phyloP scores from a whole-genome alignment of 1,139 yeast species.

The Pichia sp. region DNA sequence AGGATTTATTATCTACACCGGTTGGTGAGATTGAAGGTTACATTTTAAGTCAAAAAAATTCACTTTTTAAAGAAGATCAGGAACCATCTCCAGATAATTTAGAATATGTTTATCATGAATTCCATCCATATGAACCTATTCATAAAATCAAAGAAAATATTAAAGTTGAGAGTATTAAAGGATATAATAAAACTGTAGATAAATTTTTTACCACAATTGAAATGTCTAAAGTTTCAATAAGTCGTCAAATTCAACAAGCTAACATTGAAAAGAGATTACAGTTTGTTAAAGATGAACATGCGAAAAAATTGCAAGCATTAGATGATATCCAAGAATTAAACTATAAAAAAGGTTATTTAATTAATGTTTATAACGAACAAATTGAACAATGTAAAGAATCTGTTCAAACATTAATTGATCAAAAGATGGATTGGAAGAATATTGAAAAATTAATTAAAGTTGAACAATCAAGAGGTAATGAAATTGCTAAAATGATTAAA shows the following conservation, averaged over 20 bases:
- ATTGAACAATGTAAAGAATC: conserved; percentile 70
- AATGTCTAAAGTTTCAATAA: conserved; percentile 66
- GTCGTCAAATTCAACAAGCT: conserved; percentile 69
- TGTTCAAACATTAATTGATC: conserved; percentile 61
- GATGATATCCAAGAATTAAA: conserved; percentile 60
- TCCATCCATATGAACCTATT: conserved; percentile 74
- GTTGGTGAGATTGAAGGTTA: conserved; percentile 46
- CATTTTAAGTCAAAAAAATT: conserved; percentile 60
- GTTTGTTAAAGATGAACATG: conserved; percentile 69
- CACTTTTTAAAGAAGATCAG: conserved; percentile 37
- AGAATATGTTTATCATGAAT: conserved; percentile 66
- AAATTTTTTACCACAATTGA: conserved; percentile 79
- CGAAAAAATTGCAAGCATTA: conserved; percentile 62
- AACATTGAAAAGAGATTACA: conserved; percentile 69
- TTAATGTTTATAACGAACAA: conserved; percentile 60
- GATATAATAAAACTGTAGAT: conserved; percentile 80
- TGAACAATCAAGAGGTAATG: conserved; percentile 63
- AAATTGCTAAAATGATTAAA: conserved; percentile 55
- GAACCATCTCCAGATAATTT: conserved; percentile 29
- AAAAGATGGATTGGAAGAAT: conserved; percentile 93
- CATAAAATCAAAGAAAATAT: conserved; percentile 34
- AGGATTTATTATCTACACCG: conserved; percentile 26
- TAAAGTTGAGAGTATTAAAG: conserved; percentile 32
- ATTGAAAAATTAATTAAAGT: conserved; percentile 69
- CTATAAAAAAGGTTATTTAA: conserved; percentile 63